Base-by-base conservation (phyloP, 1,139 yeast species). In the Yamadazyma taylorii region DNA sequence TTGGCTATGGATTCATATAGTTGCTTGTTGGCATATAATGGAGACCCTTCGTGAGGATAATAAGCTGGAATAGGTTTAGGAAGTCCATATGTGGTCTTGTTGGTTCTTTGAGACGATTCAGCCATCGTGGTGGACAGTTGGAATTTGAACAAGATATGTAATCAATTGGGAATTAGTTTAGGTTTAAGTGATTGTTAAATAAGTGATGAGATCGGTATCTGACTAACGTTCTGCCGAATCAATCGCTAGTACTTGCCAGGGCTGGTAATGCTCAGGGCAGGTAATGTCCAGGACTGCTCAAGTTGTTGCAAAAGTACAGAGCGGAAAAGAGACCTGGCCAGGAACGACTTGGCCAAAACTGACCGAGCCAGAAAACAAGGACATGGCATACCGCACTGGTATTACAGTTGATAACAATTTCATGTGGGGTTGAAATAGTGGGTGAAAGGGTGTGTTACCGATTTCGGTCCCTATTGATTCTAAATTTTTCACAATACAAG, bases 21-120 rank as follows among this genome's bases (percentile, higher is more conserved):
- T 11, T 56, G 53, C 38, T 69, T 64, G 53, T 79, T 67, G 8
- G 80, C 81, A 40, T 71, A 69, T 32, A 77, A 50, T 21, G 74
- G 75, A 11, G 81, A 74, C 2, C 77, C 77, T 34, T 73, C 68
- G 35, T 72, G 73, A 10, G 85, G 83, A 43, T 73, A 68, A 51
- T 79, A 79, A 0, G 85, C 83, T 1, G 84, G 72, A 12, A 58
- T 61, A 5, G 83, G 83, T 46, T 66, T 69, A 17, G 69, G 69
- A n/a, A 72, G 53, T 12, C 66, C 64, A 48, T 63, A 69, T 12
- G 63, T 60, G 28, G 74, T 71, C 41, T 58, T 66, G 23, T 47
- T 50, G 1, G 71, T 63, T 13, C 56, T 62, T 46, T 73, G 79
- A 3, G 73, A 63, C 4, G 74, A 67, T 17, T 43, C 40, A 2